Evolutionary conservation across 2,329 filamentous ascomycete genomes (phyloP), one percentile per base, ranked within the genome.

Genomic region (Paecilomyces sp.): DNA sequence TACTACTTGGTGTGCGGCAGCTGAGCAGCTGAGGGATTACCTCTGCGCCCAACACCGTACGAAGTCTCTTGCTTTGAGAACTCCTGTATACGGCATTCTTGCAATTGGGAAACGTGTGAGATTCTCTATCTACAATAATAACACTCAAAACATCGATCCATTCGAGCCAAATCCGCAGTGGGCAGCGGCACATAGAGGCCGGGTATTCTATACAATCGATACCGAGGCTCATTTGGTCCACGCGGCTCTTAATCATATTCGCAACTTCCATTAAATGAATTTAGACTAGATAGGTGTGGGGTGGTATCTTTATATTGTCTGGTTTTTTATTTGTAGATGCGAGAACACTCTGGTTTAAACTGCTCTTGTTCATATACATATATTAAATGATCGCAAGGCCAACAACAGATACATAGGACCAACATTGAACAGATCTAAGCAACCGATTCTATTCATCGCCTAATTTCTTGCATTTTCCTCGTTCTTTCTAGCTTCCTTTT

Each of bases 401-500:
- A 7, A 15, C 7, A 6, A 15, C n/a, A 15, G n/a, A n/a, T 41
- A n/a, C n/a, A n/a, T 6, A 3, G n/a, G 18, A 15, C 2, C 2
- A 5, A n/a, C 13, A 5, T 41, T 41, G 36, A n/a, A 8, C 7
- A n/a, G 18, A 33, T 33, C 1, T 33, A 33, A 33, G 31, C 31
- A 11, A 11, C 11, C 31, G 25, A 11, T 41, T 15, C 15, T 41
- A 15, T 41, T 6, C 6, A 15, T 41, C 4, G 15, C 13, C 15
- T 41, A 15, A 3, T 41, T 47, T 47, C 18, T 18, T 47, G n/a
- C n/a, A 22, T 47, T 47, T 22, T 18, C 68, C 54, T 22, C 56
- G 41, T 33, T 50, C 54, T 33, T 24, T 65, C 66, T 61, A 55
- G 30, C 31, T 68, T 57, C 63, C 62, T 62, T 69, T 68, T 71